Percentiles rank a stretch among this genome's conserved stretches.
Evolutionary conservation across 2,329 filamentous ascomycete species (phyloP).

Genomic region (Fusarium heterosporum): DNA sequence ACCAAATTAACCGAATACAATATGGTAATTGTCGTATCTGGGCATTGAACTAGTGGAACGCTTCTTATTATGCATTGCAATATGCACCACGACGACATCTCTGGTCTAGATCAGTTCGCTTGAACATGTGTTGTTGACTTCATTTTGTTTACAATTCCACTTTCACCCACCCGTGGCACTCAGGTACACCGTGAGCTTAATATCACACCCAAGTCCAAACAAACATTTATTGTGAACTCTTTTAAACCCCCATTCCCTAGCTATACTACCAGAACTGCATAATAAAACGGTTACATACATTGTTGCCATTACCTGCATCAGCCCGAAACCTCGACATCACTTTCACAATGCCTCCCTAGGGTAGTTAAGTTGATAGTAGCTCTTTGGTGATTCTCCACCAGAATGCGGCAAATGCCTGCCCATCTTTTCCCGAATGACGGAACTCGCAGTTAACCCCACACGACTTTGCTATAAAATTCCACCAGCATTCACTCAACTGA

Average conservation of each 20-base stretch:
- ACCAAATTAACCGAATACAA: background rate
- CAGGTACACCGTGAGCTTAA: background rate
- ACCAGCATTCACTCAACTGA: background rate
- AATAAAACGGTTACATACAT: too few species aligned
- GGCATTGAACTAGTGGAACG: too few species aligned
- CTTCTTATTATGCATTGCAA: too few species aligned
- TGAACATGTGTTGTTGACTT: background rate
- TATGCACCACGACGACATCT: too few species aligned
- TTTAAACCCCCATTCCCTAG: background rate
- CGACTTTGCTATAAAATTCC: constrained; percentile 9
- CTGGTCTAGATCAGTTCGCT: background rate
- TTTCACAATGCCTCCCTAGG: too few species aligned
- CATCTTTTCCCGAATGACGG: constrained; percentile 32
- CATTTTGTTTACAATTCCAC: background rate
- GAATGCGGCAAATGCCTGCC: constrained; percentile 8
- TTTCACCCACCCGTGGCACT: constrained; percentile 1
- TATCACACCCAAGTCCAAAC: too few species aligned
- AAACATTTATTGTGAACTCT: too few species aligned
- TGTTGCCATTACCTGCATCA: too few species aligned
- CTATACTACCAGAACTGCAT: too few species aligned
- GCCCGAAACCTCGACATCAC: too few species aligned
- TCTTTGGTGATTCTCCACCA: constrained; percentile 24
- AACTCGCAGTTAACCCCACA: constrained; percentile 35
- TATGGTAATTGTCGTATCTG: background rate
- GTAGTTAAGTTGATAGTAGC: background rate